Conservation (phyloP, 148 eudicot species). For the Rhododendron williamsianum region DNA sequence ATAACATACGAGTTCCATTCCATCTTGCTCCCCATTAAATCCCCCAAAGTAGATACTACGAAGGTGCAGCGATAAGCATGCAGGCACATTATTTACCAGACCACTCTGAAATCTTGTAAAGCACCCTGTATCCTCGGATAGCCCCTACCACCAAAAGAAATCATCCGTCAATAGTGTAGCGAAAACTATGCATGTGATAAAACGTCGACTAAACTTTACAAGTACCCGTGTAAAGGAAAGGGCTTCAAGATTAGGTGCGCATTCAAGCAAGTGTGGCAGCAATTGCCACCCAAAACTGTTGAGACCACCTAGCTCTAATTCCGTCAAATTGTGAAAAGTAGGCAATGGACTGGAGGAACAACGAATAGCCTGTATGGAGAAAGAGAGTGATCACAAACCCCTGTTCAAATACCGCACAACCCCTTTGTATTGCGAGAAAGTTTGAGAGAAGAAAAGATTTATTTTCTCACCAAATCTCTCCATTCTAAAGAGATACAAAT, state of each 20-base stretch:
- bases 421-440: no score
- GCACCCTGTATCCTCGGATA: not conserved
- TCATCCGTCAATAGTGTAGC: not conserved
- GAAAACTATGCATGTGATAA: not conserved
- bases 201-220: not conserved
- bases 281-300: no score
- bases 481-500: no score
- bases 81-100: not conserved
- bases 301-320: no score
- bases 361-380: no score
- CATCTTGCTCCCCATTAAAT: slow-evolving; percentile 1
- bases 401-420: no score
- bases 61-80: not conserved
- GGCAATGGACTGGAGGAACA: no score
- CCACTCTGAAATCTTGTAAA: not conserved
- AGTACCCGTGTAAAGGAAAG: not conserved
- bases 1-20: not conserved
- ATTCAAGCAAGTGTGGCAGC: not conserved
- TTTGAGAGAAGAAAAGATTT: no score
- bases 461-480: no score
- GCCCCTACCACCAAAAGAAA: not conserved
- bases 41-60: not conserved
- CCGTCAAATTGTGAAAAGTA: no score
- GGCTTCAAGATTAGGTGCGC: not conserved
- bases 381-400: no score